Evolutionary conservation across 108 stramenopile species (phyloP).

Genomic region (Cyclotella baltica): DNA sequence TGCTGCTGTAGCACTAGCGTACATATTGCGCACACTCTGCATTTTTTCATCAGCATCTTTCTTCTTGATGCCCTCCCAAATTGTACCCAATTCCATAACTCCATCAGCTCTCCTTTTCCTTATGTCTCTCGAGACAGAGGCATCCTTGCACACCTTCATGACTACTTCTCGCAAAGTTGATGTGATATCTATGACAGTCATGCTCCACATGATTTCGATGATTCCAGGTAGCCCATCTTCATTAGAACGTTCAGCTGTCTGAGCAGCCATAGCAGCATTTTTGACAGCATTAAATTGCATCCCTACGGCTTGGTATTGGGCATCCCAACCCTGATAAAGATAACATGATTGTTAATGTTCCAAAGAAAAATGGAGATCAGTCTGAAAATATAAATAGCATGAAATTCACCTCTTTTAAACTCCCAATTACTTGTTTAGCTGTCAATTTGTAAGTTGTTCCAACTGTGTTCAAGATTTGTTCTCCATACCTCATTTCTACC

Average conservation of each 20-base stretch:
- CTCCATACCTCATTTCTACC: conserved; percentile 48
- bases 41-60: conserved; percentile 12
- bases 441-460: conserved; percentile 38
- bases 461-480: conserved; percentile 43
- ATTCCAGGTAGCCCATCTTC: conserved; percentile 36
- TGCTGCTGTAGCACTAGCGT: conserved; percentile 26
- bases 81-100: conserved; percentile 25
- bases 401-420: too few relatives aligned
- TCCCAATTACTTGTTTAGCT: conserved; percentile 35
- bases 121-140: conserved; percentile 16
- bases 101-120: conserved; percentile 37
- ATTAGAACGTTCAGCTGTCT: conserved; percentile 8
- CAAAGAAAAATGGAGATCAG: too few relatives aligned
- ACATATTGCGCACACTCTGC: conserved; percentile 30
- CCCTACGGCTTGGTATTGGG: conserved; percentile 29
- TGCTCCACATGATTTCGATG: conserved; percentile 50
- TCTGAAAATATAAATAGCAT: too few relatives aligned
- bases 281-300: conserved; percentile 23
- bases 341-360: too few relatives aligned
- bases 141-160: conserved; percentile 49
- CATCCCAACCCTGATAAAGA: conserved; percentile 36
- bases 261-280: conserved; percentile 22
- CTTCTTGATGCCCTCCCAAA: conserved; percentile 37
- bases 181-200: conserved; percentile 48
- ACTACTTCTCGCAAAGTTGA: conserved; percentile 45